A percentile compares a stretch with the other conserved stretches of the same genome.
Evolutionary conservation across 768 basidiomycete genomes (phyloP).

Genomic region (Termitomyces sp.): DNA sequence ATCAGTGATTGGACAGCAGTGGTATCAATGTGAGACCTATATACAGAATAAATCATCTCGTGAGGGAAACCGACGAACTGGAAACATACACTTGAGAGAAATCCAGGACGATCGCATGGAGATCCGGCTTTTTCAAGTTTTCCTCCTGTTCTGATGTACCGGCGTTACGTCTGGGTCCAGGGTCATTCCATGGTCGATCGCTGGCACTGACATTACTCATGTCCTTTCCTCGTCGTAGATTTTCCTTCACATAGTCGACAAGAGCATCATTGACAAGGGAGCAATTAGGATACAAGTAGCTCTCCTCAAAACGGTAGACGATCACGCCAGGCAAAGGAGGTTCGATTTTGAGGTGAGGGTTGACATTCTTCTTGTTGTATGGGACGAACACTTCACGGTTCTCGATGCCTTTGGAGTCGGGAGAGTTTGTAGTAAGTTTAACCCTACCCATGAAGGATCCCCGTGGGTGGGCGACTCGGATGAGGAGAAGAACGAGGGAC

Average conservation of each 20-base stretch:
- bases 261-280: constrained; percentile 63
- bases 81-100: constrained; percentile 70
- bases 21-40: constrained; percentile 82
- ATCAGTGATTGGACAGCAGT: constrained; percentile 89
- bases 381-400: constrained; percentile 83
- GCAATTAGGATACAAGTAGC: constrained; percentile 80
- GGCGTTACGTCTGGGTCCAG: constrained; percentile 55
- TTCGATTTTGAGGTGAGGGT: constrained; percentile 63
- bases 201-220: constrained; percentile 52
- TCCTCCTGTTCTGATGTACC: constrained; percentile 39
- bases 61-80: background rate
- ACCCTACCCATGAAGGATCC: constrained; percentile 90
- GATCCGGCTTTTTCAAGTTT: constrained; percentile 52
- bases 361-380: constrained; percentile 53
- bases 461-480: constrained; percentile 84
- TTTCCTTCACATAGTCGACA: constrained; percentile 74
- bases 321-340: constrained; percentile 83
- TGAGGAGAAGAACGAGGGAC: constrained; percentile 72
- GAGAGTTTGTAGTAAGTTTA: constrained; percentile 40
- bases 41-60: background rate
- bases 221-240: constrained; percentile 74
- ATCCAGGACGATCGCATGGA: constrained; percentile 89
- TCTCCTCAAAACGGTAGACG: constrained; percentile 90
- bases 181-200: constrained; percentile 94
- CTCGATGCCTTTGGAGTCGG: constrained; percentile 21